Evolutionary conservation across 495 filamentous ascomycete genomes (phyloP).

Genomic region (Halenospora varia): DNA sequence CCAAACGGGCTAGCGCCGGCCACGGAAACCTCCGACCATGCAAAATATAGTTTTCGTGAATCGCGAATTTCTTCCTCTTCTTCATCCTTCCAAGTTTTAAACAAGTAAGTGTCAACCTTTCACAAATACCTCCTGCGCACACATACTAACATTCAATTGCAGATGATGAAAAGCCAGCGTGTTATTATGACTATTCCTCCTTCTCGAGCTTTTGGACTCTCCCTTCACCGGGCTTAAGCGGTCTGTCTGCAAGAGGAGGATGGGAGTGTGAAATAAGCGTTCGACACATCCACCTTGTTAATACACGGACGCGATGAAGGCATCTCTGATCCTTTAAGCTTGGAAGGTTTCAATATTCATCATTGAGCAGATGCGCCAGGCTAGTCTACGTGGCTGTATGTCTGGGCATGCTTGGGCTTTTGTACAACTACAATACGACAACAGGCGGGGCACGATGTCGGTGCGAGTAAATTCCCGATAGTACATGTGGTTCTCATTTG

Average conservation of each 20-base stretch:
- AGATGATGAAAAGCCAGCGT: conserved; percentile 99
- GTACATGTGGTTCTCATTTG: neutral
- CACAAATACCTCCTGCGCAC: neutral
- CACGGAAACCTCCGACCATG: neutral
- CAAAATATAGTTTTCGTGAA: conserved; percentile 4
- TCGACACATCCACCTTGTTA: conserved; percentile 99
- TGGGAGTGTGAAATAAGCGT: conserved; percentile 93
- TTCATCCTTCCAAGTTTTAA: conserved; percentile 98
- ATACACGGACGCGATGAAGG: conserved; percentile 90
- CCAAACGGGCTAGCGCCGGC: conserved; percentile 12
- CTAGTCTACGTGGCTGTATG: neutral
- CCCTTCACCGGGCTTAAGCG: conserved; percentile 83
- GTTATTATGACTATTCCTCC: conserved; percentile 79
- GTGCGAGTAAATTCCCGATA: too few relatives aligned
- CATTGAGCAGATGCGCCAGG: neutral
- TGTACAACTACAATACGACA: too few relatives aligned
- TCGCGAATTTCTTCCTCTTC: conserved; percentile 41
- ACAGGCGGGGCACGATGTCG: too few relatives aligned
- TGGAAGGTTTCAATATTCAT: conserved; percentile 37
- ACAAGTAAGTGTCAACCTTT: conserved; percentile 58
- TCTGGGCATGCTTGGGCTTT: neutral
- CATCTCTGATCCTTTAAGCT: conserved; percentile 80
- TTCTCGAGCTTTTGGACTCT: conserved; percentile 68
- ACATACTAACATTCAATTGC: conserved; percentile 39
- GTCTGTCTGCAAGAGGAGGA: conserved; percentile 61